phyloP scores from a whole-genome alignment of 2,329 filamentous ascomycete genomes.

The Ambrosiella beaveri region DNA sequence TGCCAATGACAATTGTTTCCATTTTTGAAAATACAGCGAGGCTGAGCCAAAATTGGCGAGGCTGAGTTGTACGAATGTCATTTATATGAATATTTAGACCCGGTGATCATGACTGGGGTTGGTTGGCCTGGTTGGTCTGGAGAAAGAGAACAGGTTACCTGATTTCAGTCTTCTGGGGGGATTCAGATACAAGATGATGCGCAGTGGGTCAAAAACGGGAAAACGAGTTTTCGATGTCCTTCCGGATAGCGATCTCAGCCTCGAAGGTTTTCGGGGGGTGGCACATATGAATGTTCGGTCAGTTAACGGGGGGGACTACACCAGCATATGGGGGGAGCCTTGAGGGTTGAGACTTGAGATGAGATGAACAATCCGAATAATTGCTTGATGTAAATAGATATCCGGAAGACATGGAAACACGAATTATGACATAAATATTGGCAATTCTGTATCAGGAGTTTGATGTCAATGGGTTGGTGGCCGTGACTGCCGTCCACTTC shows the following conservation, averaged over 20 bases:
- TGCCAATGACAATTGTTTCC: not conserved
- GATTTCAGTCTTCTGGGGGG: not conserved
- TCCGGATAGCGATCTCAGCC: not conserved
- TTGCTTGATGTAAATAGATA: too few relatives aligned
- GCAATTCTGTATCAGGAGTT: too few relatives aligned
- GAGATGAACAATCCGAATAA: not conserved
- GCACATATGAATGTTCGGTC: not conserved
- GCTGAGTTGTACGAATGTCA: not conserved
- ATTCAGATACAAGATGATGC: not conserved
- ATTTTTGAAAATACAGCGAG: not conserved
- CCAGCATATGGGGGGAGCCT: not conserved
- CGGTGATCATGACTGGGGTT: too few relatives aligned
- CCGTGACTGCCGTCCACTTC: not conserved
- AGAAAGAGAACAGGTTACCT: not conserved
- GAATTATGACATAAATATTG: too few relatives aligned
- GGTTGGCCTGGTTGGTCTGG: not conserved
- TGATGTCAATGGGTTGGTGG: too few relatives aligned
- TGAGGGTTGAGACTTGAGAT: not conserved
- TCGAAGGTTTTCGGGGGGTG: not conserved
- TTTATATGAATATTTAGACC: not conserved
- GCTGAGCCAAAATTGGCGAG: not conserved
- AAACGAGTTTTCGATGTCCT: not conserved
- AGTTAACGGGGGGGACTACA: not conserved
- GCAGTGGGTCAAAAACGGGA: not conserved
- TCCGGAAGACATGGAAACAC: too few relatives aligned